Conservation (phyloP, 106 monocot species). For the Narthecium ossifragum region DNA sequence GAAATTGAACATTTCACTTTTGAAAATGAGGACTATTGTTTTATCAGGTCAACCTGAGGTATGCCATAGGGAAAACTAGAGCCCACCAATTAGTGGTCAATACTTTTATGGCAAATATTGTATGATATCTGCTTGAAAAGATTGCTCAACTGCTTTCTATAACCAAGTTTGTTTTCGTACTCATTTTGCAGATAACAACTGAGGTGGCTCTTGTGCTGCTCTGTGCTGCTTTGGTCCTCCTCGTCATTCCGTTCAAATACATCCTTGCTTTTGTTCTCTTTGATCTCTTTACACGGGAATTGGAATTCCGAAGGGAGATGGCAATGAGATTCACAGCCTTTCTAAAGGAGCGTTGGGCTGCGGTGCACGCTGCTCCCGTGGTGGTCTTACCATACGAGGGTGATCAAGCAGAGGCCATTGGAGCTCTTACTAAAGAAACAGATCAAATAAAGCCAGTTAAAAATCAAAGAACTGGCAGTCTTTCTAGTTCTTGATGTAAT, state of each 20-base stretch:
- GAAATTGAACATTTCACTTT: conserved; percentile 68
- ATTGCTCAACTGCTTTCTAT: neutral
- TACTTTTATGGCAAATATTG: no score
- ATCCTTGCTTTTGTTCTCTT: conserved; percentile 49
- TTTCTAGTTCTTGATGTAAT: neutral
- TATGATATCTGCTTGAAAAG: neutral
- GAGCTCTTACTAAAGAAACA: neutral
- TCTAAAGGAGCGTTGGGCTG: conserved; percentile 69
- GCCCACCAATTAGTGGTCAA: no score
- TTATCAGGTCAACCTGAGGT: conserved; percentile 97
- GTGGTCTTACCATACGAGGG: conserved; percentile 65
- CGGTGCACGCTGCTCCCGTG: conserved; percentile 80
- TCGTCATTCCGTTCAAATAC: conserved; percentile 76
- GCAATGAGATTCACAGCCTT: conserved; percentile 49
- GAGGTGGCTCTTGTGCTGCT: conserved; percentile 69
- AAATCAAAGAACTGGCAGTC: conserved; percentile 1
- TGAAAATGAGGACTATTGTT: conserved; percentile 75
- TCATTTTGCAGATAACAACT: conserved; percentile 57
- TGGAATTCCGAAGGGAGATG: conserved; percentile 82
- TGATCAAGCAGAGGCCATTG: neutral
- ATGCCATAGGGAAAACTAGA: conserved; percentile 8
- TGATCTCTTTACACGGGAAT: conserved; percentile 81
- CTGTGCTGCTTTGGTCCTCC: conserved; percentile 35
- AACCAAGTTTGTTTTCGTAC: neutral
- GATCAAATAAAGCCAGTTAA: neutral